phyloP scores from a whole-genome alignment of 1,284 basidiomycete species.

The Marasmius tenuissimus region DNA sequence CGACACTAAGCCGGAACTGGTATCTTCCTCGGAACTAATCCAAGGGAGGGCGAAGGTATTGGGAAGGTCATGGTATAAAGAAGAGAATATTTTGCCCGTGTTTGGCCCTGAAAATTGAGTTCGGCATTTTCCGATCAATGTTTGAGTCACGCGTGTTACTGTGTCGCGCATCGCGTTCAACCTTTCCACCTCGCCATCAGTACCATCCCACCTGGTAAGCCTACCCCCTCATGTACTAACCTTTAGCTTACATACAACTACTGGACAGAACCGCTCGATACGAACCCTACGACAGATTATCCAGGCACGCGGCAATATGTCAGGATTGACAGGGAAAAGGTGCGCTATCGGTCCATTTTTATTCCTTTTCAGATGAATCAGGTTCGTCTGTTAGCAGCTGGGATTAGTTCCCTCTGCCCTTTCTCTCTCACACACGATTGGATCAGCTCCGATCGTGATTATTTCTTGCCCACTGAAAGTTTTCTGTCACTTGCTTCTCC shows the following conservation, averaged over 20 bases:
- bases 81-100: neutral
- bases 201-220: neutral
- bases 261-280: too few relatives aligned
- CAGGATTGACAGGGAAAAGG: too few relatives aligned
- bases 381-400: neutral
- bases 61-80: neutral
- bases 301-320: too few relatives aligned
- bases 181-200: neutral
- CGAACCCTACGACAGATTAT: too few relatives aligned
- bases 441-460: neutral
- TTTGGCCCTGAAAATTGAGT: neutral
- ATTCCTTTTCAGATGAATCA: neutral
- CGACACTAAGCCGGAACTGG: neutral
- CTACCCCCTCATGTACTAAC: neutral
- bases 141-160: neutral
- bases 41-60: neutral
- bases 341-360: neutral
- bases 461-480: neutral
- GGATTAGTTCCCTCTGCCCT: neutral
- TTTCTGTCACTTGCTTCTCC: neutral
- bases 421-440: neutral
- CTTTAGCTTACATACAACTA: too few relatives aligned
- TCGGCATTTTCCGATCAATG: neutral
- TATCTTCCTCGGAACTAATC: neutral
- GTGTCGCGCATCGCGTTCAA: neutral